Conservation (phyloP, 352 stramenopile species). For the Globisporangium barbulae region DNA sequence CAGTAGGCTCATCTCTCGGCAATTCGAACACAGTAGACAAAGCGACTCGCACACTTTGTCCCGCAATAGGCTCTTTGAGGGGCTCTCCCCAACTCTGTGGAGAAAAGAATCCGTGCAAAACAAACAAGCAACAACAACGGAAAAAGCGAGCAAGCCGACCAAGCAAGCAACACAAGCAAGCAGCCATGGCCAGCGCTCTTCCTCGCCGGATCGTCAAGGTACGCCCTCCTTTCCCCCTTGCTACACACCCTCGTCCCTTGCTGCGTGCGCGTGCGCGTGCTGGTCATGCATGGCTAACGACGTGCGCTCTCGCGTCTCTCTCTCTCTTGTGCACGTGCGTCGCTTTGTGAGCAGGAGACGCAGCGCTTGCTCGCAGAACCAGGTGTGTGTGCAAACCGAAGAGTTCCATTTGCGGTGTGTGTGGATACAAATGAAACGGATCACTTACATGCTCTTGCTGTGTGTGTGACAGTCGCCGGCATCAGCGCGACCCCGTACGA, state of each 20-base stretch:
- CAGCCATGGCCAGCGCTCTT: slow-evolving; percentile 53
- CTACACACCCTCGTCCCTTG: background rate
- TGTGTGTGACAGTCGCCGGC: slow-evolving; percentile 73
- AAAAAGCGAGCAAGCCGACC: background rate
- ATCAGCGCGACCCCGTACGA: slow-evolving; percentile 97
- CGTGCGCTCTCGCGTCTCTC: background rate
- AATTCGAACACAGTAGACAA: background rate
- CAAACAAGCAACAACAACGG: background rate
- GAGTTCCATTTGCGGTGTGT: background rate
- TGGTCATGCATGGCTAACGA: background rate
- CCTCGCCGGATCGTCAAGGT: slow-evolving; percentile 79
- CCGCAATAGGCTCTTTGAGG: background rate
- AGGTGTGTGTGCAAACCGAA: slow-evolving; percentile 30
- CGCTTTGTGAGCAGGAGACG: slow-evolving; percentile 74
- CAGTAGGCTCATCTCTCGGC: background rate
- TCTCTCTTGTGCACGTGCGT: background rate
- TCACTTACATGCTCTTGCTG: background rate
- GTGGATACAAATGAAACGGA: background rate
- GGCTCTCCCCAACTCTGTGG: slow-evolving; percentile 1
- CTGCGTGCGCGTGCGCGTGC: background rate
- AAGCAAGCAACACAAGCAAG: slow-evolving; percentile 9
- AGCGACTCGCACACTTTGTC: background rate
- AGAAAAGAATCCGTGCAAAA: slow-evolving; percentile 5
- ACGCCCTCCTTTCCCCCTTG: background rate
- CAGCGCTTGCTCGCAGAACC: slow-evolving; percentile 94